These are phyloP conservation scores for Verticillium nonalfalfae DNA, from an alignment of 2,329 filamentous ascomycete species.

Conservation along the genomic window DNA sequence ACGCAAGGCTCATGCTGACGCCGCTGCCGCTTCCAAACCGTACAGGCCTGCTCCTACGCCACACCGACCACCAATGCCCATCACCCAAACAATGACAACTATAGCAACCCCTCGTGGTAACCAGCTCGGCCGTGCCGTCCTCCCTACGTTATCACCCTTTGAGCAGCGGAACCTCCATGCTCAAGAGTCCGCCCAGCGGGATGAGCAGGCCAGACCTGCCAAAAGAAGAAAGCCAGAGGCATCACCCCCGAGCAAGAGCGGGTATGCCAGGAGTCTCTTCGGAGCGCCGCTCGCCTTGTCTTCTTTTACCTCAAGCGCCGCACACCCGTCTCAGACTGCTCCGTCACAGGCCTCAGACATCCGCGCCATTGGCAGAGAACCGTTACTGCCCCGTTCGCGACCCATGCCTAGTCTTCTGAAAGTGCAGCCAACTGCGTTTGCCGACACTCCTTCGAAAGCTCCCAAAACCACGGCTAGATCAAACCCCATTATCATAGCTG, in stretches of 20 bases:
- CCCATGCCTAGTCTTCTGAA: neutral
- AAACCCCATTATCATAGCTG: neutral
- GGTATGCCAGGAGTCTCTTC: constrained; percentile 45
- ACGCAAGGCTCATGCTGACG: constrained; percentile 28
- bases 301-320: constrained; percentile 6
- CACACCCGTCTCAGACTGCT: neutral
- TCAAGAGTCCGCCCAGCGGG: constrained; percentile 7
- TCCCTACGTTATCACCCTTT: constrained; percentile 58
- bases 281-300: constrained; percentile 37
- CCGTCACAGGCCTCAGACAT: neutral
- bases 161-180: constrained; percentile 43
- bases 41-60: constrained; percentile 11
- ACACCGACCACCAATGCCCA: constrained; percentile 37
- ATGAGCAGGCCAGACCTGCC: constrained; percentile 19
- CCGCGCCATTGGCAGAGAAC: neutral
- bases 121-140: constrained; percentile 47
- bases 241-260: constrained; percentile 34
- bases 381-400: neutral
- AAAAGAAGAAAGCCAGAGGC: constrained; percentile 34
- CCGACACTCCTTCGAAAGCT: neutral
- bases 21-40: constrained; percentile 13
- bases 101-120: neutral
- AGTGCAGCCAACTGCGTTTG: neutral
- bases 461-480: neutral
- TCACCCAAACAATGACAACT: neutral